Conservation (phyloP, 2,329 filamentous ascomycete genomes). For the Trichophyton simii region DNA sequence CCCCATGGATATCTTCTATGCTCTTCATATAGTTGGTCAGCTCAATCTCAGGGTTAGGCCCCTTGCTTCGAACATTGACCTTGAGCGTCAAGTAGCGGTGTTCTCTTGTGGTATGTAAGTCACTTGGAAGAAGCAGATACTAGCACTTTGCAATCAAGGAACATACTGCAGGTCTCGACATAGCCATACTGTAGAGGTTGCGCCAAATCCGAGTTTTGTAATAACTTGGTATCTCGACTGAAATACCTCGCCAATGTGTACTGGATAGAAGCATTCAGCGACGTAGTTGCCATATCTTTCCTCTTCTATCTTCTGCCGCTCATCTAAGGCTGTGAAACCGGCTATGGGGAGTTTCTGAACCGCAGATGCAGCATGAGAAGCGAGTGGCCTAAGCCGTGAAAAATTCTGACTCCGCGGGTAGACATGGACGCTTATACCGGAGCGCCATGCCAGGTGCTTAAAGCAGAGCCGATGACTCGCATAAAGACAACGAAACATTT, state of each 20-base stretch:
- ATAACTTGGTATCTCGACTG: constrained; percentile 14
- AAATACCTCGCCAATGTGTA: constrained; percentile 10
- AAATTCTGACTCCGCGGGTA: neutral
- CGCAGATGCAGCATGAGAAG: neutral
- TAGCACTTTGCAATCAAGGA: neutral
- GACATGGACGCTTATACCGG: neutral
- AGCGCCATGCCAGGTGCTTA: neutral
- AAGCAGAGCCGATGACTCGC: neutral
- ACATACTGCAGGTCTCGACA: constrained; percentile 13
- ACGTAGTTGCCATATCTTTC: constrained; percentile 10
- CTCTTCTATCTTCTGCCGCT: constrained; percentile 11
- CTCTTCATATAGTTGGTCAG: constrained; percentile 3
- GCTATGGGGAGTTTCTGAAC: neutral
- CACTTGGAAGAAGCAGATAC: neutral
- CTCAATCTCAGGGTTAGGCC: constrained; percentile 2
- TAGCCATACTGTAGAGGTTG: constrained; percentile 18
- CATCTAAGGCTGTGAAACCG: neutral
- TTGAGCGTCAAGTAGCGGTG: constrained; percentile 2
- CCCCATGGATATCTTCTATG: constrained; percentile 13
- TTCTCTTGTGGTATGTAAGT: constrained; percentile 4
- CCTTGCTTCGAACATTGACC: constrained; percentile 1
- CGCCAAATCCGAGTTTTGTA: constrained; percentile 17
- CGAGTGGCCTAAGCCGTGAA: neutral
- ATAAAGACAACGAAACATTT: neutral
- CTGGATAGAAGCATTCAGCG: constrained; percentile 11